A percentile compares a stretch with the other conserved stretches of the same genome.
Evolutionary conservation across 2,329 filamentous ascomycete genomes (phyloP).

Genomic region (Tothia fuscella): DNA sequence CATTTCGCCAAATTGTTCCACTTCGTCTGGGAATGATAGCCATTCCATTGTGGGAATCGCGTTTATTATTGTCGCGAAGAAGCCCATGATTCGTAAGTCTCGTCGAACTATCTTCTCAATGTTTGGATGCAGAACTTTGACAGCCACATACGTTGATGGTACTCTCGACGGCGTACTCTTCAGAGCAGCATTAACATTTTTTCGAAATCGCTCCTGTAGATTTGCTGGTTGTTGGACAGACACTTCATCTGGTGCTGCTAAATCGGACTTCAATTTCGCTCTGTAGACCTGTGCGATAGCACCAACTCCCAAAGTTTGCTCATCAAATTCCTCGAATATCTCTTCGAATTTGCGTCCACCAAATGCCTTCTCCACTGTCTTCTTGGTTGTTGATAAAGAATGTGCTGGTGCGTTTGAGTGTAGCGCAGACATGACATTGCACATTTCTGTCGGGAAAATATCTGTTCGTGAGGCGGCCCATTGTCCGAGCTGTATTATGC

Average conservation of each 20-base stretch:
- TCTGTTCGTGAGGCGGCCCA: constrained; percentile 95
- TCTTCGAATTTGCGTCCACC: constrained; percentile 68
- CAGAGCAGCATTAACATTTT: constrained; percentile 72
- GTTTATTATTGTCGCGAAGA: constrained; percentile 79
- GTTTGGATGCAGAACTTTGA: constrained; percentile 89
- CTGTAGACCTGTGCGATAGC: constrained; percentile 98
- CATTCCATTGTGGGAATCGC: constrained; percentile 89
- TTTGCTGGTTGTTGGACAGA: constrained; percentile 44
- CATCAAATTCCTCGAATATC: constrained; percentile 93
- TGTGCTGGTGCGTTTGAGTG: constrained; percentile 93
- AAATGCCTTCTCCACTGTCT: constrained; percentile 72
- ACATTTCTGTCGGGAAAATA: constrained; percentile 90
- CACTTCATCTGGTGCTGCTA: constrained; percentile 51
- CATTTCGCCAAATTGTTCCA: constrained; percentile 91
- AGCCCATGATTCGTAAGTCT: constrained; percentile 84
- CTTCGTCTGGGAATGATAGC: constrained; percentile 91
- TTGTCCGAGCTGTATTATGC: constrained; percentile 61
- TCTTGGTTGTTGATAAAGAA: constrained; percentile 66
- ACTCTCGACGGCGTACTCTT: constrained; percentile 78
- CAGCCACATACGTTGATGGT: constrained; percentile 82
- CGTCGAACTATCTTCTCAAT: constrained; percentile 84
- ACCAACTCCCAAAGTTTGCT: constrained; percentile 79
- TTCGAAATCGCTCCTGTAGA: constrained; percentile 57
- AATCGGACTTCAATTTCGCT: constrained; percentile 72
- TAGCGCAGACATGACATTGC: constrained; percentile 81